Conservation (phyloP, 805 yeast genomes). For the Zygosaccharomyces kombuchaensis region DNA sequence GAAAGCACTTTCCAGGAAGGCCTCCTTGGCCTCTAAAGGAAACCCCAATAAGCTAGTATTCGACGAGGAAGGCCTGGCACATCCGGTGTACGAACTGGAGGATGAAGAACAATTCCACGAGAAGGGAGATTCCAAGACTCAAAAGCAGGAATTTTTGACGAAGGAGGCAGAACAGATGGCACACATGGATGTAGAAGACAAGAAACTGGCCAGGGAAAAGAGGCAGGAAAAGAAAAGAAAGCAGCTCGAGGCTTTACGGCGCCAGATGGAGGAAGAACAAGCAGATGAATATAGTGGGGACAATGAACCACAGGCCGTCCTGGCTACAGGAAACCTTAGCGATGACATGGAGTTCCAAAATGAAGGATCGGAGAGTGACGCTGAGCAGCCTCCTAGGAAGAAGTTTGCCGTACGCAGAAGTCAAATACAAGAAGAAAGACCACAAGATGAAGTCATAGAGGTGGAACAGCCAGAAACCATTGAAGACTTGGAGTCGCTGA, state of each 20-base stretch:
- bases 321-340: constrained; percentile 35
- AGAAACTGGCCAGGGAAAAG: constrained; percentile 68
- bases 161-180: constrained; percentile 69
- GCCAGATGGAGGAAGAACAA: constrained; percentile 38
- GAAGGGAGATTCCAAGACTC: constrained; percentile 61
- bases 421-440: constrained; percentile 10
- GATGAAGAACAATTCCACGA: constrained; percentile 81
- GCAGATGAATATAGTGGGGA: constrained; percentile 26
- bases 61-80: constrained; percentile 93
- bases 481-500: constrained; percentile 90
- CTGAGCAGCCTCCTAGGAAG: constrained; percentile 31
- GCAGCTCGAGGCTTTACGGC: constrained; percentile 73
- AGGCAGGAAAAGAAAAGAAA: constrained; percentile 83
- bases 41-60: constrained; percentile 75
- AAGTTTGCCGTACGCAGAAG: constrained; percentile 29
- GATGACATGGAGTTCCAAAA: constrained; percentile 41
- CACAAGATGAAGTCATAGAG: constrained; percentile 50
- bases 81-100: constrained; percentile 85
- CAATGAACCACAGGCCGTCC: constrained; percentile 29
- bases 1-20: constrained; percentile 83
- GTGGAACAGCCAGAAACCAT: constrained; percentile 84
- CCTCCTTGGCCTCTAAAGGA: constrained; percentile 55
- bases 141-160: constrained; percentile 61
- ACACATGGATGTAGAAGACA: constrained; percentile 71
- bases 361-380: constrained; percentile 14